Evolutionary conservation across 2,329 filamentous ascomycete species (phyloP).

Genomic region (Epichloe gansuensis): DNA sequence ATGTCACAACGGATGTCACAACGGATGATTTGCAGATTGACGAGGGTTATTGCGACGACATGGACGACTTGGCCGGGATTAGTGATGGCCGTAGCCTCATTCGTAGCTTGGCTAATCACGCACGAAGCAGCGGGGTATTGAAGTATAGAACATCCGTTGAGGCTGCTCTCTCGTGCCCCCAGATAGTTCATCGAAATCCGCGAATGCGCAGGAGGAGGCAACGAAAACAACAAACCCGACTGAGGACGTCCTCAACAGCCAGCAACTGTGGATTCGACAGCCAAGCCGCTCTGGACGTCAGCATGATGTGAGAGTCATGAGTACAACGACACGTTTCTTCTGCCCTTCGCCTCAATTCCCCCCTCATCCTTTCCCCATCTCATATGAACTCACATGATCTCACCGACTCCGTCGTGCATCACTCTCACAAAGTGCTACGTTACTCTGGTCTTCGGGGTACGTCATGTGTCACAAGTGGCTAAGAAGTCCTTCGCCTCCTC

Average conservation of each 20-base stretch:
- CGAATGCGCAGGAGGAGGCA: slow-evolving; percentile 8
- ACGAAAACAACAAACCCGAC: slow-evolving; percentile 3
- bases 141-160: slow-evolving; percentile 7
- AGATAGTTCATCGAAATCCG: slow-evolving; percentile 6
- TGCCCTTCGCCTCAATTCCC: neutral
- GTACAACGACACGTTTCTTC: neutral
- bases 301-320: neutral
- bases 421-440: neutral
- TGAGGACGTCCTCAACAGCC: neutral
- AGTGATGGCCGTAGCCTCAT: neutral
- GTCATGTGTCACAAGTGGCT: neutral
- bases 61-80: slow-evolving; percentile 5
- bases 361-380: neutral
- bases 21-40: neutral
- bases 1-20: neutral
- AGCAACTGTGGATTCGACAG: neutral
- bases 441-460: neutral
- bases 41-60: neutral
- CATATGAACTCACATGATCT: neutral
- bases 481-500: neutral
- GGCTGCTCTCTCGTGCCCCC: slow-evolving; percentile 7
- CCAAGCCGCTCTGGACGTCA: neutral
- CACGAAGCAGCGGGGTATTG: slow-evolving; percentile 4
- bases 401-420: neutral
- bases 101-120: neutral